These are phyloP conservation scores for Neopestalotiopsis rosae DNA, from an alignment of 2,329 filamentous ascomycete species.

Conservation along the genomic window DNA sequence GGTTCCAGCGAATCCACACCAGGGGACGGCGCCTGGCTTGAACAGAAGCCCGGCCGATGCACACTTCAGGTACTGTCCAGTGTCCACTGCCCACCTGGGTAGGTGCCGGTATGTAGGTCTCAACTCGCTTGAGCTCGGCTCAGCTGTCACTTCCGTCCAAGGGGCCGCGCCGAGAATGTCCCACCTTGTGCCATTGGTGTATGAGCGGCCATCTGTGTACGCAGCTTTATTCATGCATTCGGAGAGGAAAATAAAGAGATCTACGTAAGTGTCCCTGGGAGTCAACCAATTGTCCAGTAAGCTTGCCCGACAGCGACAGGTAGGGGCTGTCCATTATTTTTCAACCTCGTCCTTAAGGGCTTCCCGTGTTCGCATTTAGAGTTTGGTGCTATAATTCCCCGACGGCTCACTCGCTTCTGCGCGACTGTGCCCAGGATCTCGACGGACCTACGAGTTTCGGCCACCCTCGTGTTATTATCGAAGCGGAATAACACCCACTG, in stretches of 20 bases:
- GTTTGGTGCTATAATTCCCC: conserved; percentile 7
- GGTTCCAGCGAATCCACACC: background rate
- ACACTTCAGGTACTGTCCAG: background rate
- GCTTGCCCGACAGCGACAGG: background rate
- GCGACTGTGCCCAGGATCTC: background rate
- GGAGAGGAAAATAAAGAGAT: background rate
- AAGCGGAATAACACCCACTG: background rate
- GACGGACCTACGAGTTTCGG: background rate
- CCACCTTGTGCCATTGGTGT: conserved; percentile 20
- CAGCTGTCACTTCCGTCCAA: background rate
- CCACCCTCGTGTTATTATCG: background rate
- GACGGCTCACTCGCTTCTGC: conserved; percentile 7
- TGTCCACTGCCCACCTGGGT: background rate
- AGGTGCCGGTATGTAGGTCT: background rate
- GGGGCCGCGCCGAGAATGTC: background rate
- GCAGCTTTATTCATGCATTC: conserved; percentile 19
- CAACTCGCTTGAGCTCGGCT: background rate
- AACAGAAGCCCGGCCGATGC: background rate
- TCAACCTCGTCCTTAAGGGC: background rate
- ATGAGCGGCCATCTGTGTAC: conserved; percentile 19
- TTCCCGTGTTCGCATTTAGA: background rate
- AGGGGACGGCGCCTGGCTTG: background rate
- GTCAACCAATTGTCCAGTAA: background rate
- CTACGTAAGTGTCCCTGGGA: background rate
- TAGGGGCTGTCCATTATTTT: background rate